Conservation (phyloP, 805 yeast genomes). For the Monosporozyma siamensis region DNA sequence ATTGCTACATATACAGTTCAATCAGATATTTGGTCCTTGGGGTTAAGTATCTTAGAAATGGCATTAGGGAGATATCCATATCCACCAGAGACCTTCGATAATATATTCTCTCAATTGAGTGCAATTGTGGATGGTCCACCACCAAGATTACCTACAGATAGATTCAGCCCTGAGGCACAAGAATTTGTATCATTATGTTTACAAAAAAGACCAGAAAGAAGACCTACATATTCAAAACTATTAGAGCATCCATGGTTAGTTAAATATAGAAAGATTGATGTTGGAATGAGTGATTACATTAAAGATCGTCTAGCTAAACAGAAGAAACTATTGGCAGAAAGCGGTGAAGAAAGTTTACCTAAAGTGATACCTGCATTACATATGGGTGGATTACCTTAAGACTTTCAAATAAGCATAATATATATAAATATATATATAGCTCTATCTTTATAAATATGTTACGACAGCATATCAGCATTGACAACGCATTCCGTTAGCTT, state of each 20-base stretch:
- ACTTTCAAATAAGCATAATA: not conserved
- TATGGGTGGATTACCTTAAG: slow-evolving; percentile 27
- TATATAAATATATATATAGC: no score
- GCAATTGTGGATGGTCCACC: slow-evolving; percentile 97
- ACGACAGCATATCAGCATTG: no score
- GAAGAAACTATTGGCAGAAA: slow-evolving; percentile 19
- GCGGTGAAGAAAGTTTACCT: slow-evolving; percentile 21
- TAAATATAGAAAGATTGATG: slow-evolving; percentile 37
- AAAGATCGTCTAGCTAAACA: slow-evolving; percentile 28
- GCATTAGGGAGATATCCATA: slow-evolving; percentile 93
- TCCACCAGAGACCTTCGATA: slow-evolving; percentile 85
- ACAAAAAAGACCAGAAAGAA: slow-evolving; percentile 65
- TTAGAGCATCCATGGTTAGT: slow-evolving; percentile 78
- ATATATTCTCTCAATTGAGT: slow-evolving; percentile 83
- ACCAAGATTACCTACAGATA: slow-evolving; percentile 58
- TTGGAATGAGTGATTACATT: slow-evolving; percentile 32
- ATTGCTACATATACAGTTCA: slow-evolving; percentile 82
- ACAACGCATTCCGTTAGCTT: no score
- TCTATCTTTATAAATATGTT: no score
- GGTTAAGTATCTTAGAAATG: slow-evolving; percentile 75
- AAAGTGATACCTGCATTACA: slow-evolving; percentile 30
- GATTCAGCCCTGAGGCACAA: slow-evolving; percentile 67
- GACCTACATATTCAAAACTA: slow-evolving; percentile 74
- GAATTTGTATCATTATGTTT: slow-evolving; percentile 71
- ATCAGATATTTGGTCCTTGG: slow-evolving; percentile 92